A percentile compares a stretch with the other conserved stretches of the same genome.
phyloP scores from a whole-genome alignment of 2,329 filamentous ascomycete genomes.

The Pseudopyricularia javanii region DNA sequence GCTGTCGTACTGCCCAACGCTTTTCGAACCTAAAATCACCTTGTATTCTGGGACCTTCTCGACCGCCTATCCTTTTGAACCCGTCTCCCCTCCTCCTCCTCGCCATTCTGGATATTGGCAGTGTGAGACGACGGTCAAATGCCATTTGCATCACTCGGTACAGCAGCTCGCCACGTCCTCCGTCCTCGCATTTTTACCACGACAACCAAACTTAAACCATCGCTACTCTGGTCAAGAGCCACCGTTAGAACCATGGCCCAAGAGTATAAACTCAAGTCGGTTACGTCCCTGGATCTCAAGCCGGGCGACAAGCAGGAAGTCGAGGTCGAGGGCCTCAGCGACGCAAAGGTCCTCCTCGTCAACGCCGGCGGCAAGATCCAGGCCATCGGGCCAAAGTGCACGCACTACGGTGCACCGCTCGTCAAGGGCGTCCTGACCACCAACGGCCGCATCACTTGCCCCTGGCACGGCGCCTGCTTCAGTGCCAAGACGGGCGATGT shows the following conservation, averaged over 20 bases:
- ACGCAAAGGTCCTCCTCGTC: constrained; percentile 74
- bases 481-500: constrained; percentile 81
- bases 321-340: constrained; percentile 80
- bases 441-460: constrained; percentile 77
- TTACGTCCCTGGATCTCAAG: constrained; percentile 62
- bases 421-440: constrained; percentile 73
- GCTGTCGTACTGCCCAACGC: too few relatives aligned
- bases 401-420: constrained; percentile 80
- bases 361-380: constrained; percentile 66
- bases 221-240: not conserved
- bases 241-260: constrained; percentile 30
- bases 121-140: not conserved
- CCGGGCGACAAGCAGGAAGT: constrained; percentile 77
- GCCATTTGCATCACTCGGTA: not conserved
- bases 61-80: not conserved
- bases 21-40: too few relatives aligned
- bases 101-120: not conserved
- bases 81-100: not conserved
- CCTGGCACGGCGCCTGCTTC: constrained; percentile 98
- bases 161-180: not conserved
- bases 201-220: not conserved
- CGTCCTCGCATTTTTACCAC: not conserved
- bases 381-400: constrained; percentile 74
- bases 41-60: not conserved
- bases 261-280: constrained; percentile 62